Percentiles rank a stretch among this genome's conserved stretches.
Conservation (phyloP, 768 basidiomycete genomes). For the Kondoa malvinella region DNA sequence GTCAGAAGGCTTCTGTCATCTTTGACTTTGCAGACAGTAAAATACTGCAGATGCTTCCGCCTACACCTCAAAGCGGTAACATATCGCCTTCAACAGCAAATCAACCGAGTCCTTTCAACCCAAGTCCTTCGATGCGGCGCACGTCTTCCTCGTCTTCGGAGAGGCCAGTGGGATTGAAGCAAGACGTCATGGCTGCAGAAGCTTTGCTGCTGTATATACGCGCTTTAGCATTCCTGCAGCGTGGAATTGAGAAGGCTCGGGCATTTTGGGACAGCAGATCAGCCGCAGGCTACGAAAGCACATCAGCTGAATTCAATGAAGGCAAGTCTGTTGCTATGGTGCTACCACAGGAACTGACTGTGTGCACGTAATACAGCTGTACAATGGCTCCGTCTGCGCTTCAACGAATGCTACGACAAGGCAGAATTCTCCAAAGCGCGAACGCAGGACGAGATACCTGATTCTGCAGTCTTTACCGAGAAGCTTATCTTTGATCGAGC, state of each 20-base stretch:
- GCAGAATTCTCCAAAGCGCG: slow-evolving; percentile 43
- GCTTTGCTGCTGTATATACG: slow-evolving; percentile 79
- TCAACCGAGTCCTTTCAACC: slow-evolving; percentile 14
- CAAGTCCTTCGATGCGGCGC: slow-evolving; percentile 9
- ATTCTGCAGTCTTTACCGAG: slow-evolving; percentile 68
- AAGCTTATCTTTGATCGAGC: slow-evolving; percentile 86
- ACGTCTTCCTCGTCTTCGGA: not conserved
- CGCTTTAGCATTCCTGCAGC: slow-evolving; percentile 78
- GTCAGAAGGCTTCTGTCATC: slow-evolving; percentile 87
- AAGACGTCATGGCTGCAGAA: slow-evolving; percentile 34
- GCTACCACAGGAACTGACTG: too few relatives aligned
- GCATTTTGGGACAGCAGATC: slow-evolving; percentile 56
- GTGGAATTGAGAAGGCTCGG: slow-evolving; percentile 64
- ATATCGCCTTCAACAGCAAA: slow-evolving; percentile 23
- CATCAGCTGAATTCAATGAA: slow-evolving; percentile 43
- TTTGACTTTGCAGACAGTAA: slow-evolving; percentile 78
- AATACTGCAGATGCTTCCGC: slow-evolving; percentile 52
- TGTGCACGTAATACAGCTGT: slow-evolving; percentile 27
- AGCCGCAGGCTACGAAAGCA: slow-evolving; percentile 42
- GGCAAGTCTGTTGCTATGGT: slow-evolving; percentile 45
- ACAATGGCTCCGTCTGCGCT: slow-evolving; percentile 81
- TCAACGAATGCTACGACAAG: slow-evolving; percentile 84
- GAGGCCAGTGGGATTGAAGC: slow-evolving; percentile 4
- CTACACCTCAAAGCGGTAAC: slow-evolving; percentile 25
- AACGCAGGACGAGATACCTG: slow-evolving; percentile 49